Evolutionary conservation across 208 protist species (phyloP), one percentile per base, ranked within the genome.

Genomic region (Trypanosoma brucei): DNA sequence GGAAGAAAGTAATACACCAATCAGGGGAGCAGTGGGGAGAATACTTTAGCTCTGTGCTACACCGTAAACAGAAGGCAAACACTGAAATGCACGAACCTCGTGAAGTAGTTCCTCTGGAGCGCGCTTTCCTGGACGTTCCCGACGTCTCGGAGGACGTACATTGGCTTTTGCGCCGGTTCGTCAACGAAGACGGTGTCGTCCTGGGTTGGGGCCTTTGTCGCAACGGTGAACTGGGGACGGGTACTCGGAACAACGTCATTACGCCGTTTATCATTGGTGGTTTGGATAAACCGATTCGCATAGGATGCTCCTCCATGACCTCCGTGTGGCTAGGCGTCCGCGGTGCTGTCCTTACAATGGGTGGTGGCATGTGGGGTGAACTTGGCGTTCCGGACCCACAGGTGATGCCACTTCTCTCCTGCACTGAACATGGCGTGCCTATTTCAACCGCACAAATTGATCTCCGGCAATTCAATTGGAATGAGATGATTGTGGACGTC

Each of bases 261-360:
- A 90, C 83, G n/a, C 86, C 86, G 0, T 65, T 89, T 42, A 83
- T 93, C 70, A 81, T 93, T 63, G 73, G 83, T 36, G 82, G 82
- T 0, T 72, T 72, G 49, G 83, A 89, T 59, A 93, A 93, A 59
- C 75, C 81, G 14, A 62, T 93, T 14, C 78, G 81, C 22, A 84
- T 88, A 55, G 83, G 75, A 11, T 93, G 86, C 72, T 70, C 73
- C 34, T 74, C 70, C 38, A 68, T 84, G 6, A 83, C 83, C 1
- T 90, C 86, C 4, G 70, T 85, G 1, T 90, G 83, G 79, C 77
- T 91, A 0, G 83, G 82, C 14, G 61, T 76, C 42, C 81, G 68
- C 37, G 82, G 77, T 57, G 68, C 78, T n/a, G 52, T 90, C 35
- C 72, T 84, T 65, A 82, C 80, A 34, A 90, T 91, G 82, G 87